Percentiles rank a stretch among this genome's conserved stretches.
Evolutionary conservation across 164 flowering plant species (phyloP).

Genomic region (Cinnamomum chago): DNA sequence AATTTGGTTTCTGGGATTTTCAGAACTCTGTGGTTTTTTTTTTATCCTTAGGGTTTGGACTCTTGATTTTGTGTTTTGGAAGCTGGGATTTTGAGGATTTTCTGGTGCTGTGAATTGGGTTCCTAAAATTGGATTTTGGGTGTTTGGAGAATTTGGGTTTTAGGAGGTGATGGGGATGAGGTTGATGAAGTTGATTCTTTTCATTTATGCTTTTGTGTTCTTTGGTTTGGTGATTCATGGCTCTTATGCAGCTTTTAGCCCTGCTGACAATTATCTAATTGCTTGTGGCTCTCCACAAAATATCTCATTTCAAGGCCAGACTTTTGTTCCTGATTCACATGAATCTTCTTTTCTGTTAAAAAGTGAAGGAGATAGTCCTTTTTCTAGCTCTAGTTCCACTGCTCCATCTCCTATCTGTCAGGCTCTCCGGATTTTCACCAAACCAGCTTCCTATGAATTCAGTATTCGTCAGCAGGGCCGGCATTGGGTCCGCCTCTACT

Average conservation of each 20-base stretch:
- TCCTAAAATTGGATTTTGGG: not conserved
- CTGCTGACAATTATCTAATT: slow-evolving; percentile 63
- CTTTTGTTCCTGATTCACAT: slow-evolving; percentile 59
- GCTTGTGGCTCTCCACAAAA: slow-evolving; percentile 75
- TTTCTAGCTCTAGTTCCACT: slow-evolving; percentile 41
- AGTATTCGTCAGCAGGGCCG: slow-evolving; percentile 52
- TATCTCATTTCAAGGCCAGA: slow-evolving; percentile 51
- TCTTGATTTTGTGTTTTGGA: not conserved
- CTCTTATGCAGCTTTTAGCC: slow-evolving; percentile 44
- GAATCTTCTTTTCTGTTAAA: slow-evolving; percentile 46
- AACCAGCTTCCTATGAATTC: slow-evolving; percentile 51
- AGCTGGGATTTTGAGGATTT: not conserved
- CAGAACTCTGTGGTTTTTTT: not conserved
- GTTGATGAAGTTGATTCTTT: slow-evolving; percentile 20
- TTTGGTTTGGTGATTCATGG: slow-evolving; percentile 15
- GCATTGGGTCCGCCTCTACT: slow-evolving; percentile 41
- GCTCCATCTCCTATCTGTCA: slow-evolving; percentile 55
- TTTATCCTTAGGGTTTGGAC: not conserved
- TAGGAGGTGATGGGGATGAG: slow-evolving; percentile 25
- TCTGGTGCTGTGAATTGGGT: not conserved
- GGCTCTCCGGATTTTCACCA: slow-evolving; percentile 55
- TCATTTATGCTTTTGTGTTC: slow-evolving; percentile 28
- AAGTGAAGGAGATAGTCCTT: slow-evolving; percentile 29
- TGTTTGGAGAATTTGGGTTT: not conserved
- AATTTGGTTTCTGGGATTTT: not conserved